Evolutionary conservation across 2,329 filamentous ascomycete species (phyloP), one percentile per base, ranked within the genome.

Genomic region (Xylaria sp.): DNA sequence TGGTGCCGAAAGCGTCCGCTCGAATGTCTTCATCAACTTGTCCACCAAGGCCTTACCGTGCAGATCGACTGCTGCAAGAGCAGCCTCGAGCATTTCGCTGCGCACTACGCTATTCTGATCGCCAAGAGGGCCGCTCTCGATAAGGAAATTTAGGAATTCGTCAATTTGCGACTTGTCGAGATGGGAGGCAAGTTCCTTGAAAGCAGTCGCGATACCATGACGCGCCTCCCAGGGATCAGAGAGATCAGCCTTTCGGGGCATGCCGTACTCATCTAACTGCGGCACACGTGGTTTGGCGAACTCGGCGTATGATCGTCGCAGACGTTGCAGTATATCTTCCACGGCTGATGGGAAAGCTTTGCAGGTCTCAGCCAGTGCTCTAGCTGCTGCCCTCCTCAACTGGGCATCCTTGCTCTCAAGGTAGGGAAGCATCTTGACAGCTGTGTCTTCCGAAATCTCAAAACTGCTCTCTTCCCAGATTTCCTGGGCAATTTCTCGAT

Each of bases 381-480:
- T 87, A 40, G 95, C 91, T 52, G 94, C 91, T 60, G 94, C 91
- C 67, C 92, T 86, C 57, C 95, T 87, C 25, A 98, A 86, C 72
- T 96, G 92, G 19, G 84, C 84, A 71, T 98, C 94, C 68, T 87
- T 86, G 68, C 87, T 92, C 68, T 92, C 86, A 11, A 98, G 80
- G 73, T 96, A 98, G 0, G 89, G 87, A 51, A 96, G 79, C 72
- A 94, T 89, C 69, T 84, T 85, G 60, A 82, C 75, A 7, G 91
- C 87, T 8, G 91, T 85, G 6, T 89, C 83, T 19, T 86, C 79
- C 1, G 86, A 84, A 12, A 94, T 79, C 63, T 89, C 80, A 64
- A 98, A 90, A 7, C 87, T 90, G 73, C 94, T 96, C 72, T 97
- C 95, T 72, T 96, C 92, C 95, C 95, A 99, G 37, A 99, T 97